These are phyloP conservation scores for Trichoderma hamatum DNA, from an alignment of 2,329 filamentous ascomycete genomes.

Conservation along the genomic window DNA sequence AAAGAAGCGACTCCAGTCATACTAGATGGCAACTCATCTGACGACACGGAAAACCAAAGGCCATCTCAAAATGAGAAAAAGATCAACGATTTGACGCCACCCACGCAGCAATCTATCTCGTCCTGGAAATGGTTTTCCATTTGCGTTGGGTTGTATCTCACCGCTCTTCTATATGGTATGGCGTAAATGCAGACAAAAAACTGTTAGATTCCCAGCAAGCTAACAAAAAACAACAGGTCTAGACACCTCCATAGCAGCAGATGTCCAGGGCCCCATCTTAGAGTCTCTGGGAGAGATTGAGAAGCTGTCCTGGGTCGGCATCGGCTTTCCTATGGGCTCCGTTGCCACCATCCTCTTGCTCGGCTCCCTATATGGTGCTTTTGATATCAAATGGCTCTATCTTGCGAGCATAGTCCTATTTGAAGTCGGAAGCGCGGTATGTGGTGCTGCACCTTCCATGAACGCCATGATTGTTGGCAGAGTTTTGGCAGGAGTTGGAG, in stretches of 20 bases:
- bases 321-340: conserved; percentile 26
- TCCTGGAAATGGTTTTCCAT: conserved; percentile 4
- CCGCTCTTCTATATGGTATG: conserved; percentile 6
- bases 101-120: not conserved
- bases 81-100: not conserved
- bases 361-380: conserved; percentile 30
- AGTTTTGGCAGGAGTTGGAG: conserved; percentile 46
- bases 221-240: not conserved
- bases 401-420: conserved; percentile 29
- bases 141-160: conserved; percentile 4
- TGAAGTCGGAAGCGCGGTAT: conserved; percentile 38
- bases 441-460: conserved; percentile 47
- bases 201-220: not conserved
- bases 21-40: not conserved
- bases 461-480: conserved; percentile 50
- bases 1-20: not conserved
- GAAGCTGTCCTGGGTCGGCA: conserved; percentile 30
- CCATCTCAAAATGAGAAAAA: not conserved
- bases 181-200: not conserved
- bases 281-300: conserved; percentile 28
- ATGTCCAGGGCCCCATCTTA: conserved; percentile 30
- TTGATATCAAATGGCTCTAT: conserved; percentile 37
- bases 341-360: not conserved
- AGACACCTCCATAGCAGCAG: conserved; percentile 24
- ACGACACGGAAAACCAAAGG: not conserved